These are phyloP conservation scores for Penicillium mononematosum DNA, from an alignment of 495 filamentous ascomycete genomes.

Conservation along the genomic window DNA sequence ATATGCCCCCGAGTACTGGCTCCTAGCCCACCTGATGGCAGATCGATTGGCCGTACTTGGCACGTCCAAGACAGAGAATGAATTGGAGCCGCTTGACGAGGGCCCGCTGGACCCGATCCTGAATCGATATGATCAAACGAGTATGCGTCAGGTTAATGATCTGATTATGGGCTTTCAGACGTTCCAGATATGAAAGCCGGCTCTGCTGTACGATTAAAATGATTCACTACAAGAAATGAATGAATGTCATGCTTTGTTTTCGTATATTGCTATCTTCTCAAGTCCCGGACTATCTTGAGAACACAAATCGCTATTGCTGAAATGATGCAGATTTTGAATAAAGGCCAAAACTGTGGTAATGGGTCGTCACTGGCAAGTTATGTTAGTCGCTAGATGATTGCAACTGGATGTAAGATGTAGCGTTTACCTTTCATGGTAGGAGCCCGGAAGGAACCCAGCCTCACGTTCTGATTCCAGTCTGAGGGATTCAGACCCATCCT, in stretches of 20 bases:
- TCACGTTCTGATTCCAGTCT: conserved; percentile 3
- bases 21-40: conserved; percentile 23
- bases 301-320: conserved; percentile 8
- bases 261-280: background rate
- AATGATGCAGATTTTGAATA: background rate
- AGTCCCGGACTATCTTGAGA: conserved; percentile 1
- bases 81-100: conserved; percentile 13
- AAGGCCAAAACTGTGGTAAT: background rate
- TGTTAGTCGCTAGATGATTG: background rate
- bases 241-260: background rate
- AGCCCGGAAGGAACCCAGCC: conserved; percentile 3
- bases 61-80: conserved; percentile 2
- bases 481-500: background rate
- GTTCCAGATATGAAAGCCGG: conserved; percentile 14
- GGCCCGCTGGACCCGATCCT: conserved; percentile 24
- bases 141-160: conserved; percentile 29
- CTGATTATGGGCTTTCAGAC: conserved; percentile 23
- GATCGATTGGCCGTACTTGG: conserved; percentile 14
- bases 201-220: background rate
- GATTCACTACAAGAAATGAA: background rate
- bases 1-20: conserved; percentile 24
- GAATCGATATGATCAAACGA: conserved; percentile 28
- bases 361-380: background rate
- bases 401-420: background rate
- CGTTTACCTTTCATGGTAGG: background rate